Conservation (phyloP, 768 basidiomycete species). For the Strobilomyces dryophilus region DNA sequence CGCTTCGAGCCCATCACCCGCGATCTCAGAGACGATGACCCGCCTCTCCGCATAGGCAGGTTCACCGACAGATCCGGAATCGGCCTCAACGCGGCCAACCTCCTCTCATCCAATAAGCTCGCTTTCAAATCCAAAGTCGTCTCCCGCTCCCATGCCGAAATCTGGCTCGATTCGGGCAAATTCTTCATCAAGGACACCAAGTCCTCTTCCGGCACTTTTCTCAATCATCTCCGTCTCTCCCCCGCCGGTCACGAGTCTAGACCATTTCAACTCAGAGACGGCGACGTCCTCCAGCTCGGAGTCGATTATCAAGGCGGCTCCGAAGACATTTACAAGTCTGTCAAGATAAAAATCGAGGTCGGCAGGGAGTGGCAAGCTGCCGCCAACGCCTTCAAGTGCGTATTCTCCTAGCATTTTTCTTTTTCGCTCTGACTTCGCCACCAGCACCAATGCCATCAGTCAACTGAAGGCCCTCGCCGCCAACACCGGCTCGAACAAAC, state of each 20-base stretch:
- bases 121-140: slow-evolving; percentile 97
- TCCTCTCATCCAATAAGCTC: slow-evolving; percentile 74
- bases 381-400: slow-evolving; percentile 84
- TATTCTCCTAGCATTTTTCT: neutral
- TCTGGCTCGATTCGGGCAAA: slow-evolving; percentile 71
- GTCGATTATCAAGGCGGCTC: slow-evolving; percentile 91
- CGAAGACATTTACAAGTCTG: slow-evolving; percentile 95
- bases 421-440: neutral
- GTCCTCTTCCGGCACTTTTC: slow-evolving; percentile 86
- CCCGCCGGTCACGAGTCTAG: slow-evolving; percentile 78
- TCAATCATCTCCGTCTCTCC: slow-evolving; percentile 90
- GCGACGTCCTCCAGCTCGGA: slow-evolving; percentile 91
- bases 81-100: slow-evolving; percentile 60
- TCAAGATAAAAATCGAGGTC: slow-evolving; percentile 92
- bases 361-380: slow-evolving; percentile 87
- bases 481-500: slow-evolving; percentile 23
- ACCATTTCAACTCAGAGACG: slow-evolving; percentile 61
- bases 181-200: slow-evolving; percentile 92
- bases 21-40: slow-evolving; percentile 68
- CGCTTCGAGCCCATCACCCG: slow-evolving; percentile 90
- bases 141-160: slow-evolving; percentile 89
- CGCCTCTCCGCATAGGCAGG: slow-evolving; percentile 81
- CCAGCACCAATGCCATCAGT: slow-evolving; percentile 69
- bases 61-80: slow-evolving; percentile 86
- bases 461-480: slow-evolving; percentile 73